These are phyloP conservation scores for Misopates orontium DNA, from an alignment of 257 asterid genomes.

Conservation along the genomic window DNA sequence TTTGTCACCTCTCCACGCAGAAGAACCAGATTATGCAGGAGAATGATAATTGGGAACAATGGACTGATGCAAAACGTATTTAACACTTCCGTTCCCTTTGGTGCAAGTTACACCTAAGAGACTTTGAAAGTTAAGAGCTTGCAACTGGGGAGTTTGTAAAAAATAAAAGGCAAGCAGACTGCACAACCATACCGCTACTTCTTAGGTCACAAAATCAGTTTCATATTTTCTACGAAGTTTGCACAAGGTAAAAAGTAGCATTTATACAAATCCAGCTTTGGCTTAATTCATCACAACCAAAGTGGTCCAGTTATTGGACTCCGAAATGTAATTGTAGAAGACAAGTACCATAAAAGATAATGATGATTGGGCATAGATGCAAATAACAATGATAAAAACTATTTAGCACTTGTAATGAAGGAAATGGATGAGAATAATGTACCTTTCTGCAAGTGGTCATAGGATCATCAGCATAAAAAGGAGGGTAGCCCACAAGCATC, in stretches of 20 bases:
- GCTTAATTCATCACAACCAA: neutral
- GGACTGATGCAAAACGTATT: constrained; percentile 11
- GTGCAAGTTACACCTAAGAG: constrained; percentile 12
- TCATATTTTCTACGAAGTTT: neutral
- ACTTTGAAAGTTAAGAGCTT: constrained; percentile 12
- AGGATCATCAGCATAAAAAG: constrained; percentile 65
- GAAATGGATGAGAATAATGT: constrained; percentile 23
- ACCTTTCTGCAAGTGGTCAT: constrained; percentile 72
- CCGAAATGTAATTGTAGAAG: neutral
- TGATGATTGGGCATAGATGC: constrained; percentile 9
- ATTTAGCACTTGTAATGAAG: neutral
- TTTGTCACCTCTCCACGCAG: neutral
- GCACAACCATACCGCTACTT: neutral
- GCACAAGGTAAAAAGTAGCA: neutral
- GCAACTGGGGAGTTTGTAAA: neutral
- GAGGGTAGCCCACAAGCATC: constrained; percentile 72
- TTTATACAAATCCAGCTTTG: constrained; percentile 5
- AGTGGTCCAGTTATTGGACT: neutral
- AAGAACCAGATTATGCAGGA: neutral
- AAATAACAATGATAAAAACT: neutral
- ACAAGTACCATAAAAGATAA: neutral
- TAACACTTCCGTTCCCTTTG: neutral
- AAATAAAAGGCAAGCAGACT: neutral
- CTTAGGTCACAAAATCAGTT: neutral
- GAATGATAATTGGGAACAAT: too few species aligned